These are phyloP conservation scores for Gossypium raimondii DNA, from an alignment of 345 rosid species.

Conservation along the genomic window DNA sequence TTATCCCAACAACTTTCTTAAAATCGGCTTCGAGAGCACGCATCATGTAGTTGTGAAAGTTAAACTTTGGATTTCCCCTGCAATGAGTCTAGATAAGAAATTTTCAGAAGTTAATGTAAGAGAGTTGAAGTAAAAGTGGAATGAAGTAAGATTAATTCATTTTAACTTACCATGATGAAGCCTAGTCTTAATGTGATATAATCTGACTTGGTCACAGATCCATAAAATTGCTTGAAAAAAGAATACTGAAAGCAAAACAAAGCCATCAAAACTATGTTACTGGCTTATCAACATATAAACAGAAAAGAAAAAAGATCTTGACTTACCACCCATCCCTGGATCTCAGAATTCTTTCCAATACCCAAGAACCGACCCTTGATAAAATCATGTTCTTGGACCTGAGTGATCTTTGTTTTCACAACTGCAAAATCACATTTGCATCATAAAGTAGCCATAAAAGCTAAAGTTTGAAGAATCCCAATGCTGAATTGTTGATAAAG, in stretches of 20 bases:
- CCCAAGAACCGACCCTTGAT: constrained; percentile 59
- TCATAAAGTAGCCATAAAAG: background rate
- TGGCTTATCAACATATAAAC: background rate
- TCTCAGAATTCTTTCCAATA: constrained; percentile 48
- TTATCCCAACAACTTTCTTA: constrained; percentile 88
- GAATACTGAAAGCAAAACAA: constrained; percentile 47
- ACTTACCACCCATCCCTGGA: constrained; percentile 72
- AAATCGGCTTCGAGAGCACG: constrained; percentile 95
- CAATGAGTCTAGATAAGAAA: constrained; percentile 60
- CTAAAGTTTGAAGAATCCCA: background rate
- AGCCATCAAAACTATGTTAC: background rate
- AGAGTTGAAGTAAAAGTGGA: background rate
- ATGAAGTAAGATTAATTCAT: background rate
- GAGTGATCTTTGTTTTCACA: constrained; percentile 26
- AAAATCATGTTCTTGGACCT: constrained; percentile 52
- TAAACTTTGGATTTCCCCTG: constrained; percentile 60
- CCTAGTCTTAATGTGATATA: constrained; percentile 73
- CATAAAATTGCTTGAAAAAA: constrained; percentile 83
- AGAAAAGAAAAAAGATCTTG: background rate
- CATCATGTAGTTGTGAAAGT: constrained; percentile 77
- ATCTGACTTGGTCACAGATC: constrained; percentile 70
- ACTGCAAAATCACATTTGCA: constrained; percentile 2
- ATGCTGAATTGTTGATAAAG: background rate
- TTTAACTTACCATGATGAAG: constrained; percentile 59
- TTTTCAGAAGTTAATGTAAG: background rate